Evolutionary conservation across 768 basidiomycete genomes (phyloP), one percentile per base, ranked within the genome.

Genomic region (Zangia roseola): DNA sequence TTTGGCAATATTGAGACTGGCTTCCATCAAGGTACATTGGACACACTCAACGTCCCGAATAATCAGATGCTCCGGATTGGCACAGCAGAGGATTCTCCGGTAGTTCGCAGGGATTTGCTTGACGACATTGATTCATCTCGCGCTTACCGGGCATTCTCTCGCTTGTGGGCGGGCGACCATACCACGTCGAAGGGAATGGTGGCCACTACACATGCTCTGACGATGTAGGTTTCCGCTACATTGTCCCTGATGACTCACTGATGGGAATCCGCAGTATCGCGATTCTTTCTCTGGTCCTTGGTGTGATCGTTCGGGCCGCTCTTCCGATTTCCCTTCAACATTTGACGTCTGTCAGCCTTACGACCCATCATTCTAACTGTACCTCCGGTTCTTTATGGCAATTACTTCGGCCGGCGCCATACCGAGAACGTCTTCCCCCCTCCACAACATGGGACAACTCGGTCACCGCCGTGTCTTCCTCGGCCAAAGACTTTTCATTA

Each of bases 281-380:
- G 1, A 63, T 89, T 40, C 68, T 89, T 54, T 85, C 85, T 33
- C 71, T 89, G 33, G 73, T 88, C n/a, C 70, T 87, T 24, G 73
- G 84, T 66, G 28, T 80, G 36, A 70, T 82, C 8, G 58, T 68
- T 33, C 64, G 66, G 19, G 50, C 64, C 19, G 53, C 57, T 7
- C 49, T 69, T 38, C 48, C 60, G 17, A 37, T 49, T 26, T 54
- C 64, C 19, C 47, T 58, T 33, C 63, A 65, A 33, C 53, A 55
- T n/a, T 51, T 57, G 17, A 49, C 54, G 20, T 38, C 65, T 4
- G 52, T 48, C 6, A 42, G 57, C 19, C 37, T 56, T 37, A 20
- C 40, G 6, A 64, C 57, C 37, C 58, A 51, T 31, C 35, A 47
- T 21, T 59, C 58, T 24, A 61, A 58, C 40, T 67, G 58, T 49